phyloP scores from a whole-genome alignment of 208 protist genomes.

The Crithidia fasciculata region DNA sequence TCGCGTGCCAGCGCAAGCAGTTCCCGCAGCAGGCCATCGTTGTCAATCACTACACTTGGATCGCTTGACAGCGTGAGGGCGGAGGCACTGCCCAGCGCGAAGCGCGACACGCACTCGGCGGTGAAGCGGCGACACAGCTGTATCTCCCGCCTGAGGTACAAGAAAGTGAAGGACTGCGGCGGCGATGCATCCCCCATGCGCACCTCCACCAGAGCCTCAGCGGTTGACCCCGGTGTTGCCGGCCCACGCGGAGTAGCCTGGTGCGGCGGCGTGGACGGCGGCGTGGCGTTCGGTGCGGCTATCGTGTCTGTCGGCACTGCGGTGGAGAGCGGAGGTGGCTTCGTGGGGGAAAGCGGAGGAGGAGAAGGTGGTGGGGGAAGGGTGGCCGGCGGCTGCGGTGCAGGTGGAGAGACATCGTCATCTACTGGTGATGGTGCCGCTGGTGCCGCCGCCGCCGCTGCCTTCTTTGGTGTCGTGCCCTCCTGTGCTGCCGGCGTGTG shows the following conservation, averaged over 20 bases:
- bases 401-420: not conserved
- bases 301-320: too few species aligned
- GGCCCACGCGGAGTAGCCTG: slow-evolving; percentile 11
- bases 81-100: not conserved
- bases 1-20: slow-evolving; percentile 53
- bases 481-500: too few species aligned
- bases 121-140: slow-evolving; percentile 36
- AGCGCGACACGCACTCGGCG: slow-evolving; percentile 15
- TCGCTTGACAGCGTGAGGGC: slow-evolving; percentile 42
- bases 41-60: slow-evolving; percentile 15
- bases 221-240: not conserved
- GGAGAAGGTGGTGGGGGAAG: too few species aligned
- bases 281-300: too few species aligned
- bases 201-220: slow-evolving; percentile 8
- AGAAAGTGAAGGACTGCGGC: slow-evolving; percentile 21
- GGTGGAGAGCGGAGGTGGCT: too few species aligned
- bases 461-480: too few species aligned
- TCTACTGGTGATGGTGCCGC: too few species aligned
- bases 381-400: not conserved
- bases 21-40: slow-evolving; percentile 45
- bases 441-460: too few species aligned
- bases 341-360: too few species aligned
- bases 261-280: not conserved
- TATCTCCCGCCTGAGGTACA: slow-evolving; percentile 37
- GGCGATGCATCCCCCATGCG: slow-evolving; percentile 17